Evolutionary conservation across 1,284 basidiomycete genomes (phyloP), one percentile per base, ranked within the genome.

Genomic region (Ceratobasidium sp.): DNA sequence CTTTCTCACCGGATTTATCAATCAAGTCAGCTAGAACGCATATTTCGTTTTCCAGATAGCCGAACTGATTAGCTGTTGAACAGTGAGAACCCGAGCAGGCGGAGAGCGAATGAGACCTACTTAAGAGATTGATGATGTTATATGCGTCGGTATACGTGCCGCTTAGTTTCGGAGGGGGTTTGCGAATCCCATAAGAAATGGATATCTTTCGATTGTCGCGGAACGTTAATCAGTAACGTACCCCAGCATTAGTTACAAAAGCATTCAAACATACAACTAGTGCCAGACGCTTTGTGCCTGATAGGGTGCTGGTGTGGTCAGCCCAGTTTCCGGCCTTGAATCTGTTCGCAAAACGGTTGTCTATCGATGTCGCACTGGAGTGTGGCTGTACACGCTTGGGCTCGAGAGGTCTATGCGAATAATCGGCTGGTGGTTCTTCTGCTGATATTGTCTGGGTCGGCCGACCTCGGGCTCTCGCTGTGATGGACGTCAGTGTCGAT

Each of bases 11-110:
- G n/a, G 15, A 13, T 15, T 28, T 13, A 13, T 15, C 57, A 20
- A 17, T 50, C 17, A 50, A 20, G 38, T 74, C 70, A 10, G 70
- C 70, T 13, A 74, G 15, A 33, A 74, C 70, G 38, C 70, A 74
- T 26, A 74, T 74, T 2, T 74, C 46, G 10, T 50, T 38, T 17
- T 40, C 33, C n/a, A 13, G 23, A 23, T 74, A 74, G 2, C 28
- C 44, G 38, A 74, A 62, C 6, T 50, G 62, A 7, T 20, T 20
- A 12, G 15, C 69, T 46, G 2, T 3, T 33, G 1, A 20, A 38
- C 23, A 1, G 20, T 40, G 28, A 52, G 20, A 40, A n/a, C 20
- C 40, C 0, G n/a, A n/a, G 23, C 3, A 2, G 1, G 20, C 10
- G 0, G 33, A n/a, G 38, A 20, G 33, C 3, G 13, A 2, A 17